These are phyloP conservation scores for Aspergillus hiratsukae DNA, from an alignment of 2,329 filamentous ascomycete species.

Conservation along the genomic window DNA sequence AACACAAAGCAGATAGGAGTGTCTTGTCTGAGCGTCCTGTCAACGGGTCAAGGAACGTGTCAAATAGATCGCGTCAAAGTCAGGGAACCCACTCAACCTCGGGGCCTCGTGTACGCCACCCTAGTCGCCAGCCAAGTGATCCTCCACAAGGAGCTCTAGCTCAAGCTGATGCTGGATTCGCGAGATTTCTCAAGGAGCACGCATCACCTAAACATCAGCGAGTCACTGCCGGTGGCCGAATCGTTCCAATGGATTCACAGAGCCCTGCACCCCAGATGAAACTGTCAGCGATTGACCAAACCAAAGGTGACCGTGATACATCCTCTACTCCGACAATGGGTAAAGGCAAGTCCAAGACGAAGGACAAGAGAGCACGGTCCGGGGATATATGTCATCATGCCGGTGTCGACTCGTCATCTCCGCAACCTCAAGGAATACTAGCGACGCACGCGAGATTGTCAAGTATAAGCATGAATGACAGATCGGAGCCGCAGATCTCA, in stretches of 20 bases:
- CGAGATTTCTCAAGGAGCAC: constrained; percentile 44
- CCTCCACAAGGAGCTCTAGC: constrained; percentile 29
- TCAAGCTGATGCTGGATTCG: constrained; percentile 41
- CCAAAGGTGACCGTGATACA: constrained; percentile 4
- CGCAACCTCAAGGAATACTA: not conserved
- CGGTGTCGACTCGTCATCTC: not conserved
- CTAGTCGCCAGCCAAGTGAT: constrained; percentile 28
- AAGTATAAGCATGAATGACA: not conserved
- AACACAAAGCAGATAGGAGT: constrained; percentile 15
- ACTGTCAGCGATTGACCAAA: constrained; percentile 17
- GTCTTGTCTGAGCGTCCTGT: constrained; percentile 23
- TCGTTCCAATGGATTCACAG: constrained; percentile 43
- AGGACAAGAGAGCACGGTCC: not conserved
- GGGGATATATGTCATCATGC: not conserved
- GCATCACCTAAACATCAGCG: constrained; percentile 47
- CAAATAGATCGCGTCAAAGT: constrained; percentile 18
- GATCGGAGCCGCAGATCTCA: constrained; percentile 1
- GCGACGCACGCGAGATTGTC: not conserved
- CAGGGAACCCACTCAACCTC: constrained; percentile 11
- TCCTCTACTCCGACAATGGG: not conserved
- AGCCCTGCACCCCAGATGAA: constrained; percentile 34
- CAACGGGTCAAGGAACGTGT: constrained; percentile 21
- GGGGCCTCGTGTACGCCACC: constrained; percentile 15
- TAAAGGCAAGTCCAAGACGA: constrained; percentile 1
- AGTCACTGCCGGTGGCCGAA: constrained; percentile 46